Base-by-base conservation (phyloP, 805 yeast genomes). In the Spathaspora hagerdaliae region DNA sequence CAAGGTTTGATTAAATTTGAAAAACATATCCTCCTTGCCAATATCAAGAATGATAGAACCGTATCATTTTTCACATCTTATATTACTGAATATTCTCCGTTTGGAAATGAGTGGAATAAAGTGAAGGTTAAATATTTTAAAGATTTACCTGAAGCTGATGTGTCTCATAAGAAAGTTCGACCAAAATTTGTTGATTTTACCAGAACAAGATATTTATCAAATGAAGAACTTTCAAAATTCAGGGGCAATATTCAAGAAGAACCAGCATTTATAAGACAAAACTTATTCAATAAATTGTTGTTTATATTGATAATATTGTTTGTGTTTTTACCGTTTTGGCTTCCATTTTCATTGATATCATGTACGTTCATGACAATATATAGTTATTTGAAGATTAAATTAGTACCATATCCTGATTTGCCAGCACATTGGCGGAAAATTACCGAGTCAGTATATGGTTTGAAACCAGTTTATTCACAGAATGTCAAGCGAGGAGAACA, bases 61-160 rank as follows among this genome's bases (percentile, higher is more conserved):
- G 98, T 91, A 7, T 84, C 92, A 12, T 92, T 89, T 61, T 87
- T 81, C 65, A 88, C 97, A 0, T 75, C 96, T 0, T 90, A 73
- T 61, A 84, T 92, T 47, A 74, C 92, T 3, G 74, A 82, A 29
- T 77, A 74, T 48, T 81, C 87, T 45, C 96, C 96, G 1, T 90
- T 89, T 59, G 26, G 37, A 35, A 32, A 81, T 32, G 65, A 69
- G 40, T 76, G 78, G 75, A 75, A 74, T 40, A 57, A 59, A 14
- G 60, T 77, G 42, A 74, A 71, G 36, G 67, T 81, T 45, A 68
- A 70, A 31, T 82, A 71, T 54, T 66, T 82, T 32, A 66, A 71
- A 6, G 73, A 69, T 42, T 56, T 75, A 36, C 79, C 82, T 0
- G 57, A 60, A 1, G 65, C 73, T 6, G 59, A 56, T 15, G 65